Evolutionary conservation across 192 early-diverging fungal species (phyloP).

Genomic region (Rhizophagus sp.): DNA sequence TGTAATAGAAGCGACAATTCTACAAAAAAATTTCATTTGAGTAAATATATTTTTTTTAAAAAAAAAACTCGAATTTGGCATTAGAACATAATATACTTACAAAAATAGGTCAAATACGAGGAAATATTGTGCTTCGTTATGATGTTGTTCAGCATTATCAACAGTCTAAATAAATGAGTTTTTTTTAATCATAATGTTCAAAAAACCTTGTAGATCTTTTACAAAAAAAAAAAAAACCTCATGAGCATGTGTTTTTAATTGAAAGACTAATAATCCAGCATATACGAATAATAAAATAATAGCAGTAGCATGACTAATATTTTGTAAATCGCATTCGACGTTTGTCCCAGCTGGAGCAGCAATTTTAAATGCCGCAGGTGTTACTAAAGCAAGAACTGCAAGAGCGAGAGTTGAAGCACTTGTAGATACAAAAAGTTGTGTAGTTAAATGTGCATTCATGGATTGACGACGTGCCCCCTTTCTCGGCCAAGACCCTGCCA

Average conservation of each 20-base stretch:
- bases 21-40: constrained; percentile 57
- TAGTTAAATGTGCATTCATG: constrained; percentile 10
- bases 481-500: constrained; percentile 69
- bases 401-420: constrained; percentile 61
- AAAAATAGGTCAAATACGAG: constrained; percentile 25
- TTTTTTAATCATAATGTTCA: neutral
- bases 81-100: constrained; percentile 3
- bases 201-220: too few relatives aligned
- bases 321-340: constrained; percentile 48
- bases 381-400: constrained; percentile 57
- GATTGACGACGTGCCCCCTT: constrained; percentile 46
- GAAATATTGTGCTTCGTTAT: constrained; percentile 17
- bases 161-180: neutral
- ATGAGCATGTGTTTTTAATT: constrained; percentile 74
- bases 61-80: neutral
- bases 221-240: constrained; percentile 18
- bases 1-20: constrained; percentile 59
- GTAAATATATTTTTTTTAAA: constrained; percentile 29
- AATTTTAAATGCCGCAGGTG: constrained; percentile 63
- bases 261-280: constrained; percentile 71
- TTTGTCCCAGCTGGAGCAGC: constrained; percentile 39
- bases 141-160: neutral
- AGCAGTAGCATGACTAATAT: constrained; percentile 62
- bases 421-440: constrained; percentile 52
- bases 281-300: constrained; percentile 66